A percentile compares a stretch with the other conserved stretches of the same genome.
Conservation (phyloP, 352 stramenopile species). For the Globisporangium megalacanthum region DNA sequence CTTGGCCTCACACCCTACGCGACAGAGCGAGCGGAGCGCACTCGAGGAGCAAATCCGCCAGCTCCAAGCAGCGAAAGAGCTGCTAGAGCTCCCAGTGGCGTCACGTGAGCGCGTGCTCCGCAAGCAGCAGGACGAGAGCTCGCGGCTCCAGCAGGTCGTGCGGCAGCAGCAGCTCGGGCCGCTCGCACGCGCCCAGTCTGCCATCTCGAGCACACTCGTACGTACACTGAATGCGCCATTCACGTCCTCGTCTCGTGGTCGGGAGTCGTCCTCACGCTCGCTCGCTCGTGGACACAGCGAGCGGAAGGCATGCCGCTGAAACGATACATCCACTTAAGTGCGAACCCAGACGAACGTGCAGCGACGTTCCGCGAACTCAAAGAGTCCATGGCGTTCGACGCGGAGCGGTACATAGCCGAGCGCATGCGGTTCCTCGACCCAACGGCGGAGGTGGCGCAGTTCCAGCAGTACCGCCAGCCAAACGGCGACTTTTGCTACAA, state of each 20-base stretch:
- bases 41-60: not conserved
- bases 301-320: not conserved
- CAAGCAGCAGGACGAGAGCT: not conserved
- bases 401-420: constrained; percentile 3
- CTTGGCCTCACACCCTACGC: not conserved
- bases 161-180: not conserved
- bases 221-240: not conserved
- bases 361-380: constrained; percentile 4
- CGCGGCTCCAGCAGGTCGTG: not conserved
- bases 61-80: not conserved
- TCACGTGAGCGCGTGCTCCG: not conserved
- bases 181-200: not conserved
- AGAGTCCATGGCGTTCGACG: not conserved
- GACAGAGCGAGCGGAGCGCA: not conserved
- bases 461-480: constrained; percentile 20
- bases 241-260: too few species aligned
- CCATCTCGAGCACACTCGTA: not conserved
- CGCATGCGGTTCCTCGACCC: constrained; percentile 17
- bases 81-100: not conserved
- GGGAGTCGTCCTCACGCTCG: too few species aligned
- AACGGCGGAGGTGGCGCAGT: constrained; percentile 22
- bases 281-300: not conserved
- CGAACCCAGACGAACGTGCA: not conserved
- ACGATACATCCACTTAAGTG: constrained; percentile 3
- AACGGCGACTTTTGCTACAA: constrained; percentile 22